A percentile compares a stretch with the other conserved stretches of the same genome.
These are phyloP conservation scores for Aspergillus asperescens DNA, from an alignment of 495 filamentous ascomycete genomes.

Conservation along the genomic window DNA sequence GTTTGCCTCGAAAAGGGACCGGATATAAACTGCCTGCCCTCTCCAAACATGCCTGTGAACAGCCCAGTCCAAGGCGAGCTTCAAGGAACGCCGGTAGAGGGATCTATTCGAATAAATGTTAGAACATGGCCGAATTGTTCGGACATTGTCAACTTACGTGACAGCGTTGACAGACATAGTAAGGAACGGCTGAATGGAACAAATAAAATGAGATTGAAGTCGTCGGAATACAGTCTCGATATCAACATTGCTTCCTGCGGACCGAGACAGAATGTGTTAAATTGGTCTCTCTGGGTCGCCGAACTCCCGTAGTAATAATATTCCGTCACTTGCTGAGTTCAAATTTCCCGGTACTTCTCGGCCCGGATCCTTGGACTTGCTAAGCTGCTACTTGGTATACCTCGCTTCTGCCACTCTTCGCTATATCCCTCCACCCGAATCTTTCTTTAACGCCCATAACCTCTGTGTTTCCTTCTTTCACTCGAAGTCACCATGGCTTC, in stretches of 20 bases:
- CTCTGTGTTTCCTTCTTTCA: neutral
- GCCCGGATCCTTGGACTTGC: slow-evolving; percentile 22
- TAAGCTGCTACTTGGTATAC: slow-evolving; percentile 9
- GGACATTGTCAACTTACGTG: slow-evolving; percentile 26
- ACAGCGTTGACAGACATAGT: slow-evolving; percentile 38
- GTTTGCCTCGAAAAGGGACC: slow-evolving; percentile 93
- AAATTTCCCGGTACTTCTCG: slow-evolving; percentile 28
- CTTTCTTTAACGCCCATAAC: neutral
- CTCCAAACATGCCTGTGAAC: slow-evolving; percentile 89
- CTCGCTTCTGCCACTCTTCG: slow-evolving; percentile 13
- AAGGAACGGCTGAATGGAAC: neutral
- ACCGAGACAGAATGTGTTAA: slow-evolving; percentile 18
- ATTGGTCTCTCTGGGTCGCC: slow-evolving; percentile 17
- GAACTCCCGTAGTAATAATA: slow-evolving; percentile 37
- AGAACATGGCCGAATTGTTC: slow-evolving; percentile 5
- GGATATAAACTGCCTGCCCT: slow-evolving; percentile 91
- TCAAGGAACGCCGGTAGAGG: slow-evolving; percentile 87
- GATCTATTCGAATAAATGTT: slow-evolving; percentile 50
- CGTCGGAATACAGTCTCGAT: neutral
- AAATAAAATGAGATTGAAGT: neutral
- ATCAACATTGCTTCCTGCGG: neutral
- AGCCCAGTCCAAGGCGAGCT: slow-evolving; percentile 90
- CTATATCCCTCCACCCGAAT: slow-evolving; percentile 2
- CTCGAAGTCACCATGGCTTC: slow-evolving; percentile 32
- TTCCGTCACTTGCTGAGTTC: slow-evolving; percentile 32